Conservation (phyloP, 805 yeast species). For the Wickerhamiella parazyma region DNA sequence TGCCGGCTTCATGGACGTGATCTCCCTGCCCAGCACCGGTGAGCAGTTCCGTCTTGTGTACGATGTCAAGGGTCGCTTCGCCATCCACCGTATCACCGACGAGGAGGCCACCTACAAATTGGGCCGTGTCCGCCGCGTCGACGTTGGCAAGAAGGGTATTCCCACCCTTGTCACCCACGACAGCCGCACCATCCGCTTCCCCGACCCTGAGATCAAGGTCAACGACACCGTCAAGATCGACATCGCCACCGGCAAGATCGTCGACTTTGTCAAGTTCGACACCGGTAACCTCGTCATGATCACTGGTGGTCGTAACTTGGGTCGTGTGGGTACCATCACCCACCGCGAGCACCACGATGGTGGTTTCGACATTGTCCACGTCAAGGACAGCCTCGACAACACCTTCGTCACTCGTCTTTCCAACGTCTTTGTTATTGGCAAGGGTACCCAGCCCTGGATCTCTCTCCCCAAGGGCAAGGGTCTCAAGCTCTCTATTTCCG, state of each 20-base stretch:
- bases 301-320: constrained; percentile 98
- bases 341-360: constrained; percentile 98
- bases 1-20: constrained; percentile 99
- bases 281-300: constrained; percentile 85
- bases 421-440: constrained; percentile 92
- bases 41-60: constrained; percentile 98
- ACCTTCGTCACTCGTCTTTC: constrained; percentile 86
- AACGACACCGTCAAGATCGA: constrained; percentile 97
- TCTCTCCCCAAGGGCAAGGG: constrained; percentile 99
- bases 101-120: constrained; percentile 98
- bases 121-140: constrained; percentile 96
- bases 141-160: constrained; percentile 95
- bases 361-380: constrained; percentile 94
- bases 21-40: constrained; percentile 92
- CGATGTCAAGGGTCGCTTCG: constrained; percentile 98
- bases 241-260: constrained; percentile 88
- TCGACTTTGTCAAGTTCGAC: constrained; percentile 81
- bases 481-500: constrained; percentile 88
- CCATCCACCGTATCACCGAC: constrained; percentile 98
- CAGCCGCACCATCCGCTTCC: constrained; percentile 99
- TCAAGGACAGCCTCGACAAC: constrained; percentile 90
- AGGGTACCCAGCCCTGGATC: constrained; percentile 86
- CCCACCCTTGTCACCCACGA: constrained; percentile 99
- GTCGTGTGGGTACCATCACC: constrained; percentile 89
- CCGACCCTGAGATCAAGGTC: constrained; percentile 92